These are phyloP conservation scores for Clarireedia monteithiana DNA, from an alignment of 2,329 filamentous ascomycete species.

Conservation along the genomic window DNA sequence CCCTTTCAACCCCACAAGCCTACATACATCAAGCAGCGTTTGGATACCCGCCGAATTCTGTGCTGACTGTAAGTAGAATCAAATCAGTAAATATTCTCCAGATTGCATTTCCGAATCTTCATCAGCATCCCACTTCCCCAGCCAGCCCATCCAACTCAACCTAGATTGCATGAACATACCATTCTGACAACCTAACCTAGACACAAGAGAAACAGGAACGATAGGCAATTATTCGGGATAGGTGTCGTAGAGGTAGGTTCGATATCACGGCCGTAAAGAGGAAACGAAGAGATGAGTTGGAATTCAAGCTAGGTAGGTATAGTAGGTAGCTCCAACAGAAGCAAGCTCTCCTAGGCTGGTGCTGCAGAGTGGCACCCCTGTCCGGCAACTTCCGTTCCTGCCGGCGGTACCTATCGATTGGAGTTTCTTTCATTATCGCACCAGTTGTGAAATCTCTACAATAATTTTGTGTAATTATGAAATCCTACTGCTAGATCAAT, in stretches of 20 bases:
- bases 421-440: neutral
- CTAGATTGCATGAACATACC: slow-evolving; percentile 13
- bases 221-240: slow-evolving; percentile 3
- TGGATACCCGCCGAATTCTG: slow-evolving; percentile 98
- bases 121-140: slow-evolving; percentile 3
- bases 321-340: slow-evolving; percentile 14
- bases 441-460: neutral
- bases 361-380: slow-evolving; percentile 13
- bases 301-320: neutral
- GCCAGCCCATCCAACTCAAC: neutral
- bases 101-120: neutral
- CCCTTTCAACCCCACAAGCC: neutral
- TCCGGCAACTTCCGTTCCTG: slow-evolving; percentile 18
- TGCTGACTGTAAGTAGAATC: slow-evolving; percentile 59
- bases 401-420: slow-evolving; percentile 2
- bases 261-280: neutral
- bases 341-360: slow-evolving; percentile 14
- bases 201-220: neutral
- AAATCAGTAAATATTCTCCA: slow-evolving; percentile 13
- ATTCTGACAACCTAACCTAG: slow-evolving; percentile 17
- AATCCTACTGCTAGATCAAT: neutral
- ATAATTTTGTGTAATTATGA: neutral
- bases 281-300: slow-evolving; percentile 5
- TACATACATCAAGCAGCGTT: slow-evolving; percentile 90
- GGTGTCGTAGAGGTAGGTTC: slow-evolving; percentile 9